Evolutionary conservation across 176 grass and related monocot species (phyloP).

Genomic region (Avena sativa): DNA sequence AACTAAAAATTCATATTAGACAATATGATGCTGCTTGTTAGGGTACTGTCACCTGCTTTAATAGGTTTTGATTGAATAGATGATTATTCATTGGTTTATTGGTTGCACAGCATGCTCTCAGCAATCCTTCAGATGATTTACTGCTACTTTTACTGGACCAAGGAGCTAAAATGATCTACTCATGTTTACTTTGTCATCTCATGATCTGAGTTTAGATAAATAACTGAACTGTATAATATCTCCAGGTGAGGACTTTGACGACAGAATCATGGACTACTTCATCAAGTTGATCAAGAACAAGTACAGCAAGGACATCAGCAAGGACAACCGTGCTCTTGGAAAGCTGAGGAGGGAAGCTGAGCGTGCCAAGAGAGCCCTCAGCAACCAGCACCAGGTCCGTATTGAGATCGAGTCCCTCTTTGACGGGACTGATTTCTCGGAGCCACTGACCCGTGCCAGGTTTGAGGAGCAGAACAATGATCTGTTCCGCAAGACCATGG

Average conservation of each 20-base stretch:
- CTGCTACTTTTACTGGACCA: neutral
- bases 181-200: neutral
- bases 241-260: constrained; percentile 81
- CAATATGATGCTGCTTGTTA: neutral
- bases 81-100: neutral
- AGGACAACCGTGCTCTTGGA: constrained; percentile 72
- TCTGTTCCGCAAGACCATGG: constrained; percentile 77
- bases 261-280: constrained; percentile 82
- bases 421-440: constrained; percentile 69
- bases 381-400: constrained; percentile 73
- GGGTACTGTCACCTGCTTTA: neutral
- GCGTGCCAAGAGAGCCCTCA: constrained; percentile 79
- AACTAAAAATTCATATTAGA: neutral
- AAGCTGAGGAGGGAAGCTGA: constrained; percentile 83
- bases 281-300: constrained; percentile 89
- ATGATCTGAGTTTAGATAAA: neutral
- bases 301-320: constrained; percentile 77
- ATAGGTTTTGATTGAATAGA: neutral
- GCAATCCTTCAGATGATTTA: neutral
- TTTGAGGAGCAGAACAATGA: constrained; percentile 82
- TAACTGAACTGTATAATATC: constrained; percentile 8
- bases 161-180: neutral
- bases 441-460: constrained; percentile 68
- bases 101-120: neutral
- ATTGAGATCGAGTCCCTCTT: constrained; percentile 86